phyloP scores from a whole-genome alignment of 2,329 filamentous ascomycete genomes.

The Colletotrichum ledebouriae region DNA sequence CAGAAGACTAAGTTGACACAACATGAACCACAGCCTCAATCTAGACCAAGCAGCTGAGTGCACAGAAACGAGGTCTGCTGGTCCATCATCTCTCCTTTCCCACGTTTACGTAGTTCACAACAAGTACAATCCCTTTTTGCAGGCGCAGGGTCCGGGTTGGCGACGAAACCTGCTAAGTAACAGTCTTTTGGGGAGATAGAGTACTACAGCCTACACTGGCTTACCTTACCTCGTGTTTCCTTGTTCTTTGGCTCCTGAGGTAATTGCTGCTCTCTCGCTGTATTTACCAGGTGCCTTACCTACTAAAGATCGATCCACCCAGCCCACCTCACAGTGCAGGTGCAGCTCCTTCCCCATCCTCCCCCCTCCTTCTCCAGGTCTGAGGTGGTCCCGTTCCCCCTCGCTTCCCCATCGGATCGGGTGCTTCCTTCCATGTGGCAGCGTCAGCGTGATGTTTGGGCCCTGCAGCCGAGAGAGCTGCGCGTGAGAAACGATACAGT shows the following conservation, averaged over 20 bases:
- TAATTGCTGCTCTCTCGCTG: neutral
- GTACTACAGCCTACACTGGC: neutral
- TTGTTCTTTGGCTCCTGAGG: slow-evolving; percentile 1
- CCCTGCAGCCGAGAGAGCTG: too few relatives aligned
- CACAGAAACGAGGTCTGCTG: slow-evolving; percentile 1
- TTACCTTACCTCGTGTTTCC: neutral
- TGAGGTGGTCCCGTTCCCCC: neutral
- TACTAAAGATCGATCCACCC: neutral
- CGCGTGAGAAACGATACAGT: too few relatives aligned
- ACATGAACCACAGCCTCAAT: neutral
- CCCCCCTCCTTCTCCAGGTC: slow-evolving; percentile 16
- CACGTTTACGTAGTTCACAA: neutral
- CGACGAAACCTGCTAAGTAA: slow-evolving; percentile 8
- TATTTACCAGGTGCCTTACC: too few relatives aligned
- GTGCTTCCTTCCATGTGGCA: slow-evolving; percentile 18
- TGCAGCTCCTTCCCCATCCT: neutral
- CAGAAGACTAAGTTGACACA: too few relatives aligned
- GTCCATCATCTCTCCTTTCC: neutral
- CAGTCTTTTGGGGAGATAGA: neutral
- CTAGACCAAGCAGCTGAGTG: neutral
- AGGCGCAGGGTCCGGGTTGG: slow-evolving; percentile 18
- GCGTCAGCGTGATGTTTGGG: neutral
- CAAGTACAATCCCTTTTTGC: neutral
- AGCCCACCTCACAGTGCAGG: neutral
- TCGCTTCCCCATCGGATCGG: slow-evolving; percentile 17